Conservation (phyloP, 495 filamentous ascomycete genomes). For the Penicillium silybi region DNA sequence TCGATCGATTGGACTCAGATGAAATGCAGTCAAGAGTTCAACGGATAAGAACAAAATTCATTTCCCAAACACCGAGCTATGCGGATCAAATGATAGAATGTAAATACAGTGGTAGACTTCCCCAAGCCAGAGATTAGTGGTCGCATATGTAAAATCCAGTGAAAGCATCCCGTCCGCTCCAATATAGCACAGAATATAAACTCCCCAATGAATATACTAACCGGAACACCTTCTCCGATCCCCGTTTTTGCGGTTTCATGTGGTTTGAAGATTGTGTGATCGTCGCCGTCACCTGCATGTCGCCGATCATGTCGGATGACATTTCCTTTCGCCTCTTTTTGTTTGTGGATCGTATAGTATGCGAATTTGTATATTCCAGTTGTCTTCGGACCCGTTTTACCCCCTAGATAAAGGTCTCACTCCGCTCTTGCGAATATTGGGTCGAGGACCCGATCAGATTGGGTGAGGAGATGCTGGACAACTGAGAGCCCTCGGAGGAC, state of each 20-base stretch:
- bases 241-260: neutral
- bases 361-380: neutral
- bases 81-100: slow-evolving; percentile 10
- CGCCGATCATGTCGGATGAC: slow-evolving; percentile 2
- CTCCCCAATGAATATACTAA: neutral
- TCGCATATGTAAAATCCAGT: neutral
- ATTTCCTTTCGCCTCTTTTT: neutral
- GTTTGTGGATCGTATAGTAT: neutral
- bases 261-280: slow-evolving; percentile 1
- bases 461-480: slow-evolving; percentile 35
- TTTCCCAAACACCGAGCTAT: slow-evolving; percentile 26
- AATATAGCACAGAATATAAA: neutral
- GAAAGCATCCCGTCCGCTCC: neutral
- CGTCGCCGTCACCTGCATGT: slow-evolving; percentile 2
- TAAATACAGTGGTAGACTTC: slow-evolving; percentile 1
- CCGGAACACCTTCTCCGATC: neutral
- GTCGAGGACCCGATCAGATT: slow-evolving; percentile 39
- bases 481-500: slow-evolving; percentile 5
- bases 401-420: slow-evolving; percentile 14
- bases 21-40: neutral
- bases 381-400: neutral
- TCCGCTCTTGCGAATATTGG: slow-evolving; percentile 16
- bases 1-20: neutral
- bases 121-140: neutral
- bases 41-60: neutral